A percentile compares a stretch with the other conserved stretches of the same genome.
phyloP scores from a whole-genome alignment of 495 filamentous ascomycete species.

The Aspergillus wentii region DNA sequence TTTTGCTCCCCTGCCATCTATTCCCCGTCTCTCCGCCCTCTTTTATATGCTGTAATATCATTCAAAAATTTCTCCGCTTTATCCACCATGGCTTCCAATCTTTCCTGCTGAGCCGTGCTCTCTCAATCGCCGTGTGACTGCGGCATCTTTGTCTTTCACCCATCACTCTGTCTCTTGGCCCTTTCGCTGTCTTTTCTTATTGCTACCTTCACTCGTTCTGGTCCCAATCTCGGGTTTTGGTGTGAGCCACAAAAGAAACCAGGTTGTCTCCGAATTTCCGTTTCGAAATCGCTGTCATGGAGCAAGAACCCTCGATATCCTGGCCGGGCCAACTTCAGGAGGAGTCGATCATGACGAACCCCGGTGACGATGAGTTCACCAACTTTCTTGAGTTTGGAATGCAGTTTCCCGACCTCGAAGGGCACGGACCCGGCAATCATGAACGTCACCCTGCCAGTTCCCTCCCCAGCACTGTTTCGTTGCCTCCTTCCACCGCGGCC shows the following conservation, averaged over 20 bases:
- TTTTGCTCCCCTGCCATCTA: too few relatives aligned
- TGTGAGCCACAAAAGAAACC: too few relatives aligned
- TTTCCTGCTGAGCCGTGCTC: too few relatives aligned
- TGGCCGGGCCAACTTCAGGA: conserved; percentile 38
- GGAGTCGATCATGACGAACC: conserved; percentile 23
- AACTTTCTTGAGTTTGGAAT: conserved; percentile 51
- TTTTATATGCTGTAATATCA: too few relatives aligned
- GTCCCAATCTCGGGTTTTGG: too few relatives aligned
- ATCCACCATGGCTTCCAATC: not conserved
- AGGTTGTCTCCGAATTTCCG: too few relatives aligned
- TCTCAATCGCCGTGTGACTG: too few relatives aligned
- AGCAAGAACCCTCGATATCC: conserved; percentile 34
- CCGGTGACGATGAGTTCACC: conserved; percentile 47
- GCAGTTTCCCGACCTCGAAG: conserved; percentile 44
- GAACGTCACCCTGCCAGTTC: too few relatives aligned
- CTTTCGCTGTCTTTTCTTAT: not conserved
- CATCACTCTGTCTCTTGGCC: not conserved
- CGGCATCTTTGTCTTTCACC: not conserved
- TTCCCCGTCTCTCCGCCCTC: too few relatives aligned
- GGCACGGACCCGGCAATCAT: too few relatives aligned
- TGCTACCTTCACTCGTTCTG: not conserved
- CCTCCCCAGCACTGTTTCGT: conserved; percentile 26
- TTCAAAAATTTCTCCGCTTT: not conserved
- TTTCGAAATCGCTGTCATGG: conserved; percentile 33
- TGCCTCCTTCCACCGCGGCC: conserved; percentile 23